Conservation (phyloP, 1,284 basidiomycete genomes). For the Singerocomus rubriflavus region DNA sequence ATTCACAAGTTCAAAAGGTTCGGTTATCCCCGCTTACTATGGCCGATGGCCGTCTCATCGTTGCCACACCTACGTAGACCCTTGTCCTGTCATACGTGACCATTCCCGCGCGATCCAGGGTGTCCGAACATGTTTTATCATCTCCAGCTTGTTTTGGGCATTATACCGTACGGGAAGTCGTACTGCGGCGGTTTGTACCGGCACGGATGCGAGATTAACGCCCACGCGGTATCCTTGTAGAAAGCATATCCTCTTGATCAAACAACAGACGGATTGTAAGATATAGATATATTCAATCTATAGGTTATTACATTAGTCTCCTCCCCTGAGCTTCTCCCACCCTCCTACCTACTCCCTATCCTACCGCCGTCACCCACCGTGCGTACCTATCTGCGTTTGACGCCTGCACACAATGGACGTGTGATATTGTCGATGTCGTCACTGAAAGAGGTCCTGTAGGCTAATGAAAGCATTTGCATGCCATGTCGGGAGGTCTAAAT, state of each 20-base stretch:
- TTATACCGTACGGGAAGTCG: constrained; percentile 84
- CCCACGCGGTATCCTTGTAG: neutral
- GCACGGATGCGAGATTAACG: constrained; percentile 84
- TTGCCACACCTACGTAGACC: constrained; percentile 52
- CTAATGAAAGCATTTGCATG: neutral
- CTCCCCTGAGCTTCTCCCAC: neutral
- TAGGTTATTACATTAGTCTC: constrained; percentile 19
- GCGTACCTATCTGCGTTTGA: constrained; percentile 8
- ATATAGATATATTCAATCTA: constrained; percentile 9
- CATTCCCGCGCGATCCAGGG: constrained; percentile 68
- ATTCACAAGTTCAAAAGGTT: constrained; percentile 96
- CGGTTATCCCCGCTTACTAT: constrained; percentile 29
- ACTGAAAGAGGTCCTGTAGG: neutral
- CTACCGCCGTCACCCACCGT: neutral
- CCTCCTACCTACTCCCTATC: neutral
- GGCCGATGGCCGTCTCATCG: neutral
- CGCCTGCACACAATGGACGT: neutral
- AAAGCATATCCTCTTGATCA: neutral
- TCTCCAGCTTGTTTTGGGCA: constrained; percentile 69
- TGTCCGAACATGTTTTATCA: constrained; percentile 51
- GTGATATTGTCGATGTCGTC: neutral
- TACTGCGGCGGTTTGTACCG: constrained; percentile 84
- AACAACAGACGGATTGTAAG: constrained; percentile 2
- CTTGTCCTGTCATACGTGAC: constrained; percentile 88
- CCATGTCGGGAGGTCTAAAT: neutral